Conservation (phyloP, 805 yeast species). For the Candida germanica region DNA sequence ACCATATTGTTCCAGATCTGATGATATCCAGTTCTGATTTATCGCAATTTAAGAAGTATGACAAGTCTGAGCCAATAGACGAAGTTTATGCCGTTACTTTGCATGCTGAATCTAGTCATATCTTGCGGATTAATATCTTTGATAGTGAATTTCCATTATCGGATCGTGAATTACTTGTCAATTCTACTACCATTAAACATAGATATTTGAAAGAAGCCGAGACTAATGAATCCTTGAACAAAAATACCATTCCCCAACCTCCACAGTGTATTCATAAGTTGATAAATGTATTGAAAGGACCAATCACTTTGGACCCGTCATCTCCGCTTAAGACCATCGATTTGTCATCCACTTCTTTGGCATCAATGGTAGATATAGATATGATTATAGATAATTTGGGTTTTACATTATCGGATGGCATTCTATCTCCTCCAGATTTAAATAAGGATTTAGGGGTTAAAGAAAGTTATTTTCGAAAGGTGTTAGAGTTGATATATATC, state of each 20-base stretch:
- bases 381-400: constrained; percentile 47
- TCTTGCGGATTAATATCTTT: constrained; percentile 51
- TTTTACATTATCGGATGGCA: constrained; percentile 32
- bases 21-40: constrained; percentile 29
- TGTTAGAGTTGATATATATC: constrained; percentile 49
- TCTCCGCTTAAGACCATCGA: constrained; percentile 56
- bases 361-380: constrained; percentile 54
- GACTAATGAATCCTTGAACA: constrained; percentile 25
- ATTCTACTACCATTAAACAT: constrained; percentile 45
- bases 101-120: constrained; percentile 21
- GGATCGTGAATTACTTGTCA: constrained; percentile 46
- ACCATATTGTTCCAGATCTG: constrained; percentile 26
- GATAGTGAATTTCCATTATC: constrained; percentile 38
- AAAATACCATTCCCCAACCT: constrained; percentile 47
- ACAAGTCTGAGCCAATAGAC: constrained; percentile 18
- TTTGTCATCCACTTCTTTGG: constrained; percentile 48
- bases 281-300: constrained; percentile 64
- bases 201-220: constrained; percentile 45
- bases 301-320: constrained; percentile 44
- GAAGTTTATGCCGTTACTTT: constrained; percentile 32
- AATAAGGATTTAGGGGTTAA: constrained; percentile 21
- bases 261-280: constrained; percentile 59
- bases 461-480: constrained; percentile 54
- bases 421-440: constrained; percentile 49
- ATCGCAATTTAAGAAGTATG: constrained; percentile 14